Conservation (phyloP, 495 filamentous ascomycete genomes). For the Clavariopsis aquatica region DNA sequence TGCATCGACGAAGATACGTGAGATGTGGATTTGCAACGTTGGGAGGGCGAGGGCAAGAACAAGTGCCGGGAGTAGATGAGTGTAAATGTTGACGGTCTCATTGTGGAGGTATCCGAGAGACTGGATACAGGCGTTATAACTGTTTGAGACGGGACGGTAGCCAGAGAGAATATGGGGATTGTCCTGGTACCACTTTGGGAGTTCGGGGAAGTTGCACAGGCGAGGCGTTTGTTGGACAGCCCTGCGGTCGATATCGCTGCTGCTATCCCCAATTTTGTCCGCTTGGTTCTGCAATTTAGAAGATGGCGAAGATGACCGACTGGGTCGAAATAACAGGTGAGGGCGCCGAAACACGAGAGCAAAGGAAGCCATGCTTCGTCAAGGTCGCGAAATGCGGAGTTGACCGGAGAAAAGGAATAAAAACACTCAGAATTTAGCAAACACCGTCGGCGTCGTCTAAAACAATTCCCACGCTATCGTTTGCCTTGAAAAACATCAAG, state of each 20-base stretch:
- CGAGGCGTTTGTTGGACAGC: constrained; percentile 1
- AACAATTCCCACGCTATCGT: neutral
- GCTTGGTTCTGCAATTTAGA: no score
- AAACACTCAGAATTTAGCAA: neutral
- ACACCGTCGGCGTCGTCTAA: constrained; percentile 6
- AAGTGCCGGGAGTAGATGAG: constrained; percentile 46
- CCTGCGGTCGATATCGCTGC: neutral
- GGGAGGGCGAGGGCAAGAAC: constrained; percentile 38
- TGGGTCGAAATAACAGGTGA: constrained; percentile 18
- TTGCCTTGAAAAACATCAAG: constrained; percentile 1
- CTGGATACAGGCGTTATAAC: constrained; percentile 39
- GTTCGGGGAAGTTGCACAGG: constrained; percentile 30
- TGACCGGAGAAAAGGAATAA: neutral
- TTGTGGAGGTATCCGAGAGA: constrained; percentile 51
- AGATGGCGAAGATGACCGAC: neutral
- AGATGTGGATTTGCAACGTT: constrained; percentile 37
- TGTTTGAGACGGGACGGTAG: constrained; percentile 47
- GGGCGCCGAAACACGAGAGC: constrained; percentile 25
- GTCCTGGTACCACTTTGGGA: constrained; percentile 46
- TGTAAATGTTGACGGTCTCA: constrained; percentile 52
- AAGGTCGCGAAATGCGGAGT: neutral
- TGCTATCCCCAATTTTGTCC: neutral
- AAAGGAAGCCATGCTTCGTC: constrained; percentile 20
- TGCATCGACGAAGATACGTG: constrained; percentile 42
- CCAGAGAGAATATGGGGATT: constrained; percentile 46